Evolutionary conservation across 257 asterid species (phyloP).

Genomic region (Linaria vulgaris): DNA sequence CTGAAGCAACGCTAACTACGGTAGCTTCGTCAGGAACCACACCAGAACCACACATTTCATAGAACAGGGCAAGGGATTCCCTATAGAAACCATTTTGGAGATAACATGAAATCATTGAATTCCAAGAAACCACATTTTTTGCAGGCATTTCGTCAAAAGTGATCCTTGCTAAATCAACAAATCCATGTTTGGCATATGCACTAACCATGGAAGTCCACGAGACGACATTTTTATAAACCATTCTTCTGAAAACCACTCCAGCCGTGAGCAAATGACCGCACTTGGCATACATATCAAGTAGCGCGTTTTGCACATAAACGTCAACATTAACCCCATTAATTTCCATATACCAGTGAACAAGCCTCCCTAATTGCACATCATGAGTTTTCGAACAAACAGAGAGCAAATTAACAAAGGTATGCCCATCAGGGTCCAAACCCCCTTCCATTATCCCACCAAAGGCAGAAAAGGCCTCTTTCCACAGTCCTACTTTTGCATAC

Average conservation of each 20-base stretch:
- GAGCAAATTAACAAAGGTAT: slow-evolving; percentile 58
- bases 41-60: slow-evolving; percentile 37
- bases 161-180: slow-evolving; percentile 38
- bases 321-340: slow-evolving; percentile 43
- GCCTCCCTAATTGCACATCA: slow-evolving; percentile 60
- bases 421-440: slow-evolving; percentile 70
- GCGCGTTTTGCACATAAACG: slow-evolving; percentile 53
- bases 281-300: slow-evolving; percentile 83
- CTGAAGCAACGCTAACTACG: slow-evolving; percentile 44
- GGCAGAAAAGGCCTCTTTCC: slow-evolving; percentile 44
- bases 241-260: slow-evolving; percentile 49
- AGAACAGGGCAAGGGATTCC: slow-evolving; percentile 40
- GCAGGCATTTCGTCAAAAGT: slow-evolving; percentile 50
- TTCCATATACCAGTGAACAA: slow-evolving; percentile 64
- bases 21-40: slow-evolving; percentile 48
- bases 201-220: slow-evolving; percentile 69
- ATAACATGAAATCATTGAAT: slow-evolving; percentile 59
- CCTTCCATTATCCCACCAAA: slow-evolving; percentile 47
- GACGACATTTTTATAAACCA: slow-evolving; percentile 47
- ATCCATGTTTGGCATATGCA: slow-evolving; percentile 55
- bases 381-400: slow-evolving; percentile 54
- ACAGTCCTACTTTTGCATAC: slow-evolving; percentile 43
- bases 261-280: slow-evolving; percentile 69
- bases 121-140: slow-evolving; percentile 59
- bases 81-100: slow-evolving; percentile 41